Evolutionary conservation across 2,329 filamentous ascomycete species (phyloP), one percentile per base, ranked within the genome.

Genomic region (Capronia coronata): DNA sequence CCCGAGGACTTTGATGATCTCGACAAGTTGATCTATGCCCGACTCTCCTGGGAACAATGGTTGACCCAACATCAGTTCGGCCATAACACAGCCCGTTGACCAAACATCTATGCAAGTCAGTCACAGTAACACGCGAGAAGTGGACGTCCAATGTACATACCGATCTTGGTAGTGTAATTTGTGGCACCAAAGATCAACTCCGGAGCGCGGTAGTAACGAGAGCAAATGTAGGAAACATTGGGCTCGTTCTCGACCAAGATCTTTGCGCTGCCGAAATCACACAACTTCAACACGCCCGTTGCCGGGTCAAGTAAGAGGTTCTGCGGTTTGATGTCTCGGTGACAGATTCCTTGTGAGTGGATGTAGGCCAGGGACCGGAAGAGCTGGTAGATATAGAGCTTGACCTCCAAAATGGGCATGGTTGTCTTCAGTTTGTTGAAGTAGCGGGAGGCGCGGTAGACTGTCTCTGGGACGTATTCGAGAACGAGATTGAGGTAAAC

Each of bases 371-470:
- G 79, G 29, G 93, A 94, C 62, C 93, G 85, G 81, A 98, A 98
- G 48, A 98, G 85, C 76, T 98, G 93, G 74, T 98, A 98, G 68
- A 91, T 98, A 77, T 97, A 98, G 56, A 98, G 84, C 77, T 98
- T 98, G 67, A 97, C 89, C 71, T 98, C 93, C 62, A 98, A 81
- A 63, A 91, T 95, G 13, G 93, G 93, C 93, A 98, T 98, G 46
- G 91, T 96, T 5, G 90, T 94, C 82, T 97, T 98, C 84, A 97
- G 85, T 77, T 98, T 98, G 79, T 94, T 97, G 79, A 98, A 98
- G 75, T 96, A 97, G 64, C 93, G 84, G 57, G 93, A 97, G 37
- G 93, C 93, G 65, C 93, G 84, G 71, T 98, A 98, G 44, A 98
- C 93, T 10, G 93, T 98, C 75, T 98, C 93, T 43, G 93, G 93